Conservation (phyloP, 495 filamentous ascomycete genomes). For the Xylaria intraflava region DNA sequence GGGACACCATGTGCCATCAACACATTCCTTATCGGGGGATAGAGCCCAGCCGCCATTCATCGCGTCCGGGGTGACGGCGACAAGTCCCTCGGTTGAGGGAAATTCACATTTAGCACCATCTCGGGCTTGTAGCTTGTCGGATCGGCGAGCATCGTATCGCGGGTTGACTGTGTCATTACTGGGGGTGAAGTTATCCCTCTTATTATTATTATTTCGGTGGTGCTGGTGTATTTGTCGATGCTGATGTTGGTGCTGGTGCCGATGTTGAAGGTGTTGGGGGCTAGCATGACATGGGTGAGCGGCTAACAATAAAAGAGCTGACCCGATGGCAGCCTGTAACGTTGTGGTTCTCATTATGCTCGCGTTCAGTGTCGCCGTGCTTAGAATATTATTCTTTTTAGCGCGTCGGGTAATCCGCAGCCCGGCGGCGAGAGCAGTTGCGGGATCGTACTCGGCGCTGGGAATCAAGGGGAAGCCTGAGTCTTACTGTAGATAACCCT, state of each 20-base stretch:
- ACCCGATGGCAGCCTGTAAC: constrained; percentile 42
- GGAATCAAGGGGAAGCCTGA: neutral
- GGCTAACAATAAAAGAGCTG: constrained; percentile 39
- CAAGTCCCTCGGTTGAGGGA: constrained; percentile 60
- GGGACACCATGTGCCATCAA: constrained; percentile 65
- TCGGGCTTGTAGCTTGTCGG: constrained; percentile 21
- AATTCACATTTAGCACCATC: constrained; percentile 54
- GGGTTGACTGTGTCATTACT: constrained; percentile 13
- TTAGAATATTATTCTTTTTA: neutral
- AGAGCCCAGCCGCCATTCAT: constrained; percentile 77
- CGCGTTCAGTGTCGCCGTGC: constrained; percentile 9
- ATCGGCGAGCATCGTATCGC: constrained; percentile 17
- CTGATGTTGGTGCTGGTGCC: constrained; percentile 31
- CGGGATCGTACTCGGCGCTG: neutral
- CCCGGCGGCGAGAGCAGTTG: neutral
- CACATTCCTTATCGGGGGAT: constrained; percentile 68
- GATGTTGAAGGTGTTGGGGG: constrained; percentile 25
- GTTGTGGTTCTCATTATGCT: constrained; percentile 44
- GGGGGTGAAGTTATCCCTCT: constrained; percentile 5
- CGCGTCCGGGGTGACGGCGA: constrained; percentile 56
- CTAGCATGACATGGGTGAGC: constrained; percentile 26
- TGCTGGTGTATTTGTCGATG: constrained; percentile 25
- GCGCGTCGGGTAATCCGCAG: neutral
- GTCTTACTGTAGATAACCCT: neutral
- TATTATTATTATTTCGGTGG: constrained; percentile 13